Evolutionary conservation across 768 basidiomycete genomes (phyloP), one percentile per base, ranked within the genome.

Genomic region (Suillus subluteus): DNA sequence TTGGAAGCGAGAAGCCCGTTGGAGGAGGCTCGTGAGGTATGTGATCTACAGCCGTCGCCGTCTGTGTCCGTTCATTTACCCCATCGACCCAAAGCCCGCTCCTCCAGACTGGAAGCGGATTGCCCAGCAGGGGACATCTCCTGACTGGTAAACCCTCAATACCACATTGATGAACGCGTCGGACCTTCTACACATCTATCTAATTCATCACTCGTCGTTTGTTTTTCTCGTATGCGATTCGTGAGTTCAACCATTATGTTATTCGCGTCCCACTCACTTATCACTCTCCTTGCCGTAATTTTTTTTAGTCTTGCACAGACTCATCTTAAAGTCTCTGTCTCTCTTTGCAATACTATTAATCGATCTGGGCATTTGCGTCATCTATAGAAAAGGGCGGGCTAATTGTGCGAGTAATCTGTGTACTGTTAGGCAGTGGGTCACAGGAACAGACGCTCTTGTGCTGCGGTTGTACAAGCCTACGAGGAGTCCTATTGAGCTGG

Each of bases 121-220:
- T 26, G 26, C 50, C 13, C 15, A 26, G 13, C 1, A 3, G 8
- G 37, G 37, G 11, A 8, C 1, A 37, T 6, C 13, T 30, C 26
- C 62, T 5, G 65, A 66, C 30, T 66, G 62, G 65, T 56, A 55
- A 35, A 21, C 11, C 3, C 26, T 26, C 13, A 37, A n/a, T n/a
- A 37, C 56, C 58, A 18, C 38, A 18, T 18, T 43, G 40, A 30
- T 61, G 26, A 59, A 41, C 26, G 26, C 26, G 1, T 5, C 11
- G 26, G 26, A 21, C n/a, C 15, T 6, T 38, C 35, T 9, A 40
- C 11, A 40, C 26, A 61, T 43, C 55, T 11, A 56, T 32, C 11
- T 35, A 6, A n/a, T 56, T n/a, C 55, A 61, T 61, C 40, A 61
- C 23, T 30, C 23, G 9, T 61, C 40, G 18, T 30, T 59, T 30